Conservation (phyloP, 352 stramenopile genomes). For the Pythium guiyangense region DNA sequence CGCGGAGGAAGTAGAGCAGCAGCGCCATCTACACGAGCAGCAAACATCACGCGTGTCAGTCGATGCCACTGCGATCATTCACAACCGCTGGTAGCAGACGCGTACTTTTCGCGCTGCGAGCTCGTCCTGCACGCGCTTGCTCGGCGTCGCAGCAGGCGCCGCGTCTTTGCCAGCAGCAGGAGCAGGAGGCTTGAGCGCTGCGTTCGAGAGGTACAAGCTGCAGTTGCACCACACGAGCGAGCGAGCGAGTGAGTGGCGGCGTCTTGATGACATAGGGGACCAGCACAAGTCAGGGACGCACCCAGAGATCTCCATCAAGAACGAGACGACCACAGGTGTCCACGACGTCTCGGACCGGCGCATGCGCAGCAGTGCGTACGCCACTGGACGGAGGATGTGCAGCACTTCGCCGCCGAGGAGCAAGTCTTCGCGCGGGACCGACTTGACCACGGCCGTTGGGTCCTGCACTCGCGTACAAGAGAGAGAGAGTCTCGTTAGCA, state of each 20-base stretch:
- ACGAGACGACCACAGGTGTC: conserved; percentile 47
- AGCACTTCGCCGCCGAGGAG: conserved; percentile 66
- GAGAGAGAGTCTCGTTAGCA: background rate
- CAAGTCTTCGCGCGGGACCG: conserved; percentile 33
- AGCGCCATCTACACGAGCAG: conserved; percentile 53
- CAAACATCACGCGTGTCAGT: background rate
- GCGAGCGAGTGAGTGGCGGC: background rate
- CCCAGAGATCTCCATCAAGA: conserved; percentile 60
- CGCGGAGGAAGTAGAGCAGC: conserved; percentile 79
- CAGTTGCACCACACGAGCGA: no score
- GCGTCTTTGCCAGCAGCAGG: background rate
- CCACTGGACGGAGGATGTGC: conserved; percentile 68
- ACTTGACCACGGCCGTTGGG: conserved; percentile 32
- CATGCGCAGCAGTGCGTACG: conserved; percentile 68
- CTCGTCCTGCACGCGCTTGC: conserved; percentile 49
- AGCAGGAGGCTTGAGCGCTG: conserved; percentile 34
- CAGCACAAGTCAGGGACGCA: conserved; percentile 13
- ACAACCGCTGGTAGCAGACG: background rate
- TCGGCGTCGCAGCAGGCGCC: conserved; percentile 20
- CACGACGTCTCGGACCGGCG: conserved; percentile 52
- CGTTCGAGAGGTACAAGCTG: conserved; percentile 51
- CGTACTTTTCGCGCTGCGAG: conserved; percentile 60
- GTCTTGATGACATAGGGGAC: background rate
- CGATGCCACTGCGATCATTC: background rate
- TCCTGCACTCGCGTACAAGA: conserved; percentile 24